These are phyloP conservation scores for Iris macrosiphon DNA, from an alignment of 106 monocot species.

Conservation along the genomic window DNA sequence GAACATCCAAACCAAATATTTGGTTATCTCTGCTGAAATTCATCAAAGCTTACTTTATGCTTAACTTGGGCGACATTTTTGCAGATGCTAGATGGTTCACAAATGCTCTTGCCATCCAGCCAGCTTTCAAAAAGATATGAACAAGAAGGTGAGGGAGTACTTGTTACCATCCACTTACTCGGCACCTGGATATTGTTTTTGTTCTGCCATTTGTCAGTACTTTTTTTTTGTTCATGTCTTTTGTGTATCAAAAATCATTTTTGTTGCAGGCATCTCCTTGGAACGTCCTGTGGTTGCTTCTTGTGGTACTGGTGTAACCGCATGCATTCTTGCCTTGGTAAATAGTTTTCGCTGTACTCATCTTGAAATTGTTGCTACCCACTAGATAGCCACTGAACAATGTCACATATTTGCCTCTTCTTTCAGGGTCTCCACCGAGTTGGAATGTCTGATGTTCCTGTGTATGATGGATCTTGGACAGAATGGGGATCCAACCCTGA, in stretches of 20 bases:
- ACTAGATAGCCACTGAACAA: no score
- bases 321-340: slow-evolving; percentile 87
- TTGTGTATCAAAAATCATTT: not conserved
- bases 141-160: slow-evolving; percentile 46
- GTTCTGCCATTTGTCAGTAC: no score
- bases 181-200: no score
- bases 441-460: slow-evolving; percentile 62
- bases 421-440: slow-evolving; percentile 81
- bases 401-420: no score
- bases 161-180: no score
- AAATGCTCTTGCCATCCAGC: slow-evolving; percentile 63
- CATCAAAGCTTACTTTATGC: no score
- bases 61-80: no score
- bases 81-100: slow-evolving; percentile 76
- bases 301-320: slow-evolving; percentile 96
- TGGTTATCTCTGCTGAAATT: no score
- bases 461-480: slow-evolving; percentile 97
- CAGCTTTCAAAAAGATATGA: slow-evolving; percentile 81
- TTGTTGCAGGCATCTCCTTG: slow-evolving; percentile 64
- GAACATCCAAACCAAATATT: no score
- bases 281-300: slow-evolving; percentile 75
- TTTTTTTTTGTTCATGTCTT: no score
- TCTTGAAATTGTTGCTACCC: no score
- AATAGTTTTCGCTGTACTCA: slow-evolving; percentile 3
- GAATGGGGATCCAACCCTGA: slow-evolving; percentile 80